These are phyloP conservation scores for Blastomyces emzantsi DNA, from an alignment of 2,329 filamentous ascomycete species.

Conservation along the genomic window DNA sequence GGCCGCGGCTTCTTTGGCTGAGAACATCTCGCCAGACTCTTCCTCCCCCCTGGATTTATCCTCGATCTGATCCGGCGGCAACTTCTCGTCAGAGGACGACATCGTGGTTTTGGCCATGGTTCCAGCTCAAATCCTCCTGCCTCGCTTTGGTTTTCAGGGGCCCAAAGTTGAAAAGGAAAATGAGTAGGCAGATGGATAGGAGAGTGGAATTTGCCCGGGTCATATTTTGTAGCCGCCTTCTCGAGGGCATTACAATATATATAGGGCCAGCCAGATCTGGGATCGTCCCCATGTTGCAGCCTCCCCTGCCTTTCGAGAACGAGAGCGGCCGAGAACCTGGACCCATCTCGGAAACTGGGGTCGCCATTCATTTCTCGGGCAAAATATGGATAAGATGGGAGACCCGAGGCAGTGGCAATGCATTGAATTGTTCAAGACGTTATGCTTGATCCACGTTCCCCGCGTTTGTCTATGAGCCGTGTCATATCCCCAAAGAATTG, in stretches of 20 bases:
- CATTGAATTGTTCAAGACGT: neutral
- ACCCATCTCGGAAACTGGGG: neutral
- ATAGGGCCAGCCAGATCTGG: neutral
- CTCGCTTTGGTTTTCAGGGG: neutral
- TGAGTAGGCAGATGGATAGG: neutral
- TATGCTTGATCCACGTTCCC: neutral
- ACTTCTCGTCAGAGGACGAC: slow-evolving; percentile 1
- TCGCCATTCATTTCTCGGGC: neutral
- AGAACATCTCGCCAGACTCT: slow-evolving; percentile 33
- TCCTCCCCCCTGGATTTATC: slow-evolving; percentile 9
- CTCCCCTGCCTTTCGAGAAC: neutral
- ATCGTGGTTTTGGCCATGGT: neutral
- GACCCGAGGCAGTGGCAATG: neutral
- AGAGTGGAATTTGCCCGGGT: neutral
- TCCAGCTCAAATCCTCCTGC: neutral
- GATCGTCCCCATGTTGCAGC: neutral
- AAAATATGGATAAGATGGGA: neutral
- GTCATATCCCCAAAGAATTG: neutral
- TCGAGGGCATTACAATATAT: neutral
- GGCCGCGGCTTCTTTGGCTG: slow-evolving; percentile 50
- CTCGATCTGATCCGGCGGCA: slow-evolving; percentile 7
- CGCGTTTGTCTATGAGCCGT: neutral
- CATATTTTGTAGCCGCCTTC: neutral
- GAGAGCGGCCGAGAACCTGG: neutral
- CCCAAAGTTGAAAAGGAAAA: neutral